Evolutionary conservation across 208 protist genomes (phyloP).

Genomic region (Acanthamoeba royreba): DNA sequence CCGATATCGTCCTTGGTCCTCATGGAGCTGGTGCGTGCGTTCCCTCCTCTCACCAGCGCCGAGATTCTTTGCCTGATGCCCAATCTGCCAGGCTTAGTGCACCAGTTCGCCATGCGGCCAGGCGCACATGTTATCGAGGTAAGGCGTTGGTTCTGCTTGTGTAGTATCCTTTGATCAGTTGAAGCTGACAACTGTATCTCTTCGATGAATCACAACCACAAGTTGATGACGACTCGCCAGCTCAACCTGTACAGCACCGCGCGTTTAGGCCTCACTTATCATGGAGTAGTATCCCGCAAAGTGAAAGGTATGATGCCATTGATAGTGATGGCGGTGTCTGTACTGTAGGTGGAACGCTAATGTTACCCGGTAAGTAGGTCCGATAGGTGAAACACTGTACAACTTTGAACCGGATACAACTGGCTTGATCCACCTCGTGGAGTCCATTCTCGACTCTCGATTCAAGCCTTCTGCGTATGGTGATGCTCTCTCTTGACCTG

Average conservation of each 20-base stretch:
- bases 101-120: neutral
- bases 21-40: neutral
- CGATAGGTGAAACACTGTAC: neutral
- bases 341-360: no score
- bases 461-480: no score
- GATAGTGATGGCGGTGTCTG: neutral
- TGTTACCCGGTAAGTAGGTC: no score
- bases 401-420: neutral
- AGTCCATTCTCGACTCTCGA: neutral
- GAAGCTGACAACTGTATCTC: no score
- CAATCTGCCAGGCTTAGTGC: neutral
- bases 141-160: neutral
- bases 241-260: neutral
- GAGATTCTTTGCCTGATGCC: neutral
- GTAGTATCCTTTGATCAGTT: neutral
- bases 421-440: neutral
- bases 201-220: neutral
- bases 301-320: neutral
- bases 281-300: neutral
- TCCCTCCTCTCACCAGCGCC: neutral
- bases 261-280: neutral
- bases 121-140: slow-evolving; percentile 27
- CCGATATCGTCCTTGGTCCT: slow-evolving; percentile 18
- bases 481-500: no score
- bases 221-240: slow-evolving; percentile 17